Evolutionary conservation across 1,284 basidiomycete species (phyloP), one percentile per base, ranked within the genome.

Genomic region (Phlebopus sp.): DNA sequence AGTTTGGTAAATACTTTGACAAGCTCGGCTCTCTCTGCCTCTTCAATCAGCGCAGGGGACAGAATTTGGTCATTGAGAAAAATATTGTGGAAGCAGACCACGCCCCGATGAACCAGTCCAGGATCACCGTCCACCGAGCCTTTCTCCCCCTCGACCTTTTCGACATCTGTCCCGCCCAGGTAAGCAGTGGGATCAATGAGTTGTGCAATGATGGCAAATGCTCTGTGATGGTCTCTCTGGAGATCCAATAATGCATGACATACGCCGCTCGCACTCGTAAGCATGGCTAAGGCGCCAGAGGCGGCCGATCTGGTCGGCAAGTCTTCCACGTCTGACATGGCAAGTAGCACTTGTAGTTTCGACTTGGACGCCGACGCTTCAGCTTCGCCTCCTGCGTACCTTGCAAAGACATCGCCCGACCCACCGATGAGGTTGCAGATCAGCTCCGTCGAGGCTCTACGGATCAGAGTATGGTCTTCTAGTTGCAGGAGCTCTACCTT

Each of bases 381-480:
- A 21, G 34, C 50, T 27, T 61, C 59, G 23, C 64, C 72, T 34
- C 78, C 81, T 8, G 78, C 77, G 64, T 90, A 95, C 52, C 75
- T 76, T 52, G 81, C 75, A 64, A 89, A 94, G 2, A 88, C 81
- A 1, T 74, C 69, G 39, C 93, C 86, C 18, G 84, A 88, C 3
- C 86, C 86, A 11, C 76, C 81, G 37, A 93, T 77, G 21, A 99
- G 77, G 67, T 99, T 99, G 75, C 95, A 98, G 2, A 95, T 73
- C n/a, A 98, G 79, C 68, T 99, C 93, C 45, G 86, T 86, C 1
- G 92, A 84, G 0, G 96, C 95, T 49, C 96, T 76, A 15, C 92
- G 81, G 40, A 96, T 75, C 54, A 98, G 77, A 0, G 67, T 69
- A 62, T 97, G 88, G 47, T 94, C 90, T 59, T 92, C 89, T 29